Conservation (phyloP, 1,284 basidiomycete genomes). For the Leccinum holopus region DNA sequence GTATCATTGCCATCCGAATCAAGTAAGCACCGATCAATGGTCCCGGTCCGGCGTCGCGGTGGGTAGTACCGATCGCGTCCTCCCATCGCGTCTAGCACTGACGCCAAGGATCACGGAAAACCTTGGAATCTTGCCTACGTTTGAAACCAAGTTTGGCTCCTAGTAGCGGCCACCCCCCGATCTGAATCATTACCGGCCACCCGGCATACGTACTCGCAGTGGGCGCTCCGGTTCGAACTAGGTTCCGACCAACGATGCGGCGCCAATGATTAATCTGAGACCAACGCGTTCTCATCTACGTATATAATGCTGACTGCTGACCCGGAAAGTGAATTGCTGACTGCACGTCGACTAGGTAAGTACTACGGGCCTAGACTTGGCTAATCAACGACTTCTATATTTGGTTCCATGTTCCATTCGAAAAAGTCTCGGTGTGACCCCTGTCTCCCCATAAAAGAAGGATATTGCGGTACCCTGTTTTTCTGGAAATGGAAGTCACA, state of each 20-base stretch:
- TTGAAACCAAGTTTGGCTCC: not conserved
- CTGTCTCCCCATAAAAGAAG: not conserved
- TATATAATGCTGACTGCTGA: not conserved
- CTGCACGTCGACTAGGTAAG: not conserved
- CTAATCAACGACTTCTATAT: not conserved
- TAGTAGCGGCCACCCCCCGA: not conserved
- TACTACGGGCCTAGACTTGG: not conserved
- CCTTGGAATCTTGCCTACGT: not conserved
- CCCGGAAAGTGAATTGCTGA: not conserved
- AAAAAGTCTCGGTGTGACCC: not conserved
- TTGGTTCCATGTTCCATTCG: not conserved
- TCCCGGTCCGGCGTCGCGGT: not conserved
- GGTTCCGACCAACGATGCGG: not conserved
- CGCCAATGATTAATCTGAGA: not conserved
- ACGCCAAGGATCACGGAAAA: not conserved
- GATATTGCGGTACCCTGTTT: not conserved
- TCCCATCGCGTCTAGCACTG: not conserved
- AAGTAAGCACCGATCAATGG: not conserved
- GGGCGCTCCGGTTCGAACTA: not conserved
- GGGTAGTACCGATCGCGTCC: not conserved
- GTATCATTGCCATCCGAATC: not conserved
- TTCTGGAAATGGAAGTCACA: slow-evolving; percentile 7
- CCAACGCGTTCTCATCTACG: not conserved
- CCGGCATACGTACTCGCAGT: not conserved
- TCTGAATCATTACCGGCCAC: no score